Conservation (phyloP, 73 alveolate species). For the Blepharisma stoltei region DNA sequence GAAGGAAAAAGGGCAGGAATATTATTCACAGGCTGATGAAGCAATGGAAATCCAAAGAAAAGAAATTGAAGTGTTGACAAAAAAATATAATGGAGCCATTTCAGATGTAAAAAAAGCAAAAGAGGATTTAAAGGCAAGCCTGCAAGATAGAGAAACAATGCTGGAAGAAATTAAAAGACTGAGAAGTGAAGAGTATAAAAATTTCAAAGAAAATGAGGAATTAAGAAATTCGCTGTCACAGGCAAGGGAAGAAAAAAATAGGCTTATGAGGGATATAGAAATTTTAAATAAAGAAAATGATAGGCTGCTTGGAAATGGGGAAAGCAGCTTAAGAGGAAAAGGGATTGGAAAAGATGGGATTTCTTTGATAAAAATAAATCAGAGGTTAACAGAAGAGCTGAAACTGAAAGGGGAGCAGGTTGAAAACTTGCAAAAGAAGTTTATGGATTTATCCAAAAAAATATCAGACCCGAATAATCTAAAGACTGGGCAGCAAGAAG, state of each 20-base stretch:
- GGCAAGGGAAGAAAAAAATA: slow-evolving; percentile 11
- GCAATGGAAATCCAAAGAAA: not conserved
- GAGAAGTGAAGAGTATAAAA: slow-evolving; percentile 17
- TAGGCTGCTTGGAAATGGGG: slow-evolving; percentile 18
- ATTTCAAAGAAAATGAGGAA: slow-evolving; percentile 29
- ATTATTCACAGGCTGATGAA: slow-evolving; percentile 21
- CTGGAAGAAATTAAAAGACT: slow-evolving; percentile 27
- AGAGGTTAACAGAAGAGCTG: slow-evolving; percentile 1
- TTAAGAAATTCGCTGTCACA: not conserved
- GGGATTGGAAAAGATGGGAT: not conserved
- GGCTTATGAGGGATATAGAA: slow-evolving; percentile 22
- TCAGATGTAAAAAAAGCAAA: slow-evolving; percentile 11
- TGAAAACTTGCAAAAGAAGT: not conserved
- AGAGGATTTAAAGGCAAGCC: slow-evolving; percentile 9
- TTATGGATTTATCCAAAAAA: not conserved
- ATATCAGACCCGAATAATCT: not conserved
- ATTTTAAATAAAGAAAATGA: slow-evolving; percentile 16
- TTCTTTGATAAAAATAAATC: not conserved
- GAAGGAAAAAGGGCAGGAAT: slow-evolving; percentile 34
- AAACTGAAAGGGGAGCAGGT: not conserved
- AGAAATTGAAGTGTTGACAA: slow-evolving; percentile 20
- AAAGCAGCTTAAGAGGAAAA: not conserved
- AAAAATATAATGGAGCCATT: not conserved
- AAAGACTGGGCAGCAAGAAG: not conserved
- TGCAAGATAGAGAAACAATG: slow-evolving; percentile 8